Evolutionary conservation across 2,329 filamentous ascomycete species (phyloP).

Genomic region (Acephala macrosclerotiorum): DNA sequence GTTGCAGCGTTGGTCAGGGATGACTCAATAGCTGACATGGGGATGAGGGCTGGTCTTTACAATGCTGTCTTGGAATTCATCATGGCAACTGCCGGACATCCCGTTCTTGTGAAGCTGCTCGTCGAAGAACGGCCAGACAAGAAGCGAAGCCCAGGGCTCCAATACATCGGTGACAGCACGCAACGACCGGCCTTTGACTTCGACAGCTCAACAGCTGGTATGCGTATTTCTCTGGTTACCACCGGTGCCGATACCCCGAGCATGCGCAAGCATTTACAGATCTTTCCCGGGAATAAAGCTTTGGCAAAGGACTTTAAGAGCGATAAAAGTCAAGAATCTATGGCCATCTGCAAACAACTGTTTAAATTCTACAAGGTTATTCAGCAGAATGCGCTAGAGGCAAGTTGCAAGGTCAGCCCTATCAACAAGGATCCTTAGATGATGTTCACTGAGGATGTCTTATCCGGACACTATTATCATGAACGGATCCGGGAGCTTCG

Average conservation of each 20-base stretch:
- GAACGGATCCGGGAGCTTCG: no score
- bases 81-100: slow-evolving; percentile 12
- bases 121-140: slow-evolving; percentile 25
- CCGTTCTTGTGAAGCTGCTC: slow-evolving; percentile 24
- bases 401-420: no score
- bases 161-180: neutral
- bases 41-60: slow-evolving; percentile 26
- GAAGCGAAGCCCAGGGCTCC: slow-evolving; percentile 21
- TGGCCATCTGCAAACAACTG: slow-evolving; percentile 5
- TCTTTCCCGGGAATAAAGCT: neutral
- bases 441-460: slow-evolving; percentile 30
- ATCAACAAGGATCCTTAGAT: slow-evolving; percentile 21
- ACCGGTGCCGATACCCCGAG: slow-evolving; percentile 1
- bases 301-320: neutral
- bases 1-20: slow-evolving; percentile 30
- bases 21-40: slow-evolving; percentile 34
- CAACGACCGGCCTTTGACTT: neutral
- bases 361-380: slow-evolving; percentile 14
- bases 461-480: slow-evolving; percentile 20
- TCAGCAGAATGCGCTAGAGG: slow-evolving; percentile 2
- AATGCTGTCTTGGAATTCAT: slow-evolving; percentile 26
- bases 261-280: slow-evolving; percentile 11
- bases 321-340: neutral
- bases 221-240: slow-evolving; percentile 7
- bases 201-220: neutral